Conservation (phyloP, 2,329 filamentous ascomycete genomes). For the Volutella citrinella region DNA sequence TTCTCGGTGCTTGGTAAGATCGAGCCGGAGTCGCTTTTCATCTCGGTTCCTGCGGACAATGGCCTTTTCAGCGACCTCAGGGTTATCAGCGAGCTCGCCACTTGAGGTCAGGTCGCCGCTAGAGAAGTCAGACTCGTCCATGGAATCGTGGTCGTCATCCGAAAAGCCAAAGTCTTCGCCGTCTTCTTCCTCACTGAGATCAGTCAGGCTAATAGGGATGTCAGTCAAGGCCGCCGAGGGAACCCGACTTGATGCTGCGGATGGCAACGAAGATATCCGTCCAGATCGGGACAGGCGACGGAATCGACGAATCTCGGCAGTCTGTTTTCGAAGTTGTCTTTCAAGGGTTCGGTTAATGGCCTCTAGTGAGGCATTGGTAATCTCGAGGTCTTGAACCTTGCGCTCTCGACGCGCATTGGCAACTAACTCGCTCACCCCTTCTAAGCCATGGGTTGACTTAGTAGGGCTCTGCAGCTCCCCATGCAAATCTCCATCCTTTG, state of each 20-base stretch:
- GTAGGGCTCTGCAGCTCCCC: constrained; percentile 53
- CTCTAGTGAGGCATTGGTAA: constrained; percentile 90
- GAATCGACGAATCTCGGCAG: constrained; percentile 80
- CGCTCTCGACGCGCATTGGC: constrained; percentile 87
- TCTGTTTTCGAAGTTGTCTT: constrained; percentile 87
- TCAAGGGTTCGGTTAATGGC: constrained; percentile 95
- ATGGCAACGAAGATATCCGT: constrained; percentile 58
- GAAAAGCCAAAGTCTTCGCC: constrained; percentile 30
- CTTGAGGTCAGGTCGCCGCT: constrained; percentile 34
- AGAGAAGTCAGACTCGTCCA: constrained; percentile 51
- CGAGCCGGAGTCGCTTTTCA: constrained; percentile 77
- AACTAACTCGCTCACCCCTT: constrained; percentile 71
- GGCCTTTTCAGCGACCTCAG: constrained; percentile 29
- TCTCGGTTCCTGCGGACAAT: constrained; percentile 62
- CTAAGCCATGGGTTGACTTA: constrained; percentile 52
- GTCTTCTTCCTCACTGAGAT: constrained; percentile 44
- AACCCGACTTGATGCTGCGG: constrained; percentile 43
- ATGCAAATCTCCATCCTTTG: constrained; percentile 26
- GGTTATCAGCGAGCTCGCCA: constrained; percentile 36
- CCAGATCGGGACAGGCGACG: constrained; percentile 82
- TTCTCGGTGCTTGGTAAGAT: constrained; percentile 85
- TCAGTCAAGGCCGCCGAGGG: constrained; percentile 42
- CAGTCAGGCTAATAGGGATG: constrained; percentile 45
- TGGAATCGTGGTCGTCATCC: constrained; percentile 44
- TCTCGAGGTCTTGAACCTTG: constrained; percentile 94